Percentiles rank a stretch among this genome's conserved stretches.
Conservation (phyloP, 164 flowering plant genomes). For the Nymphaea colorata region DNA sequence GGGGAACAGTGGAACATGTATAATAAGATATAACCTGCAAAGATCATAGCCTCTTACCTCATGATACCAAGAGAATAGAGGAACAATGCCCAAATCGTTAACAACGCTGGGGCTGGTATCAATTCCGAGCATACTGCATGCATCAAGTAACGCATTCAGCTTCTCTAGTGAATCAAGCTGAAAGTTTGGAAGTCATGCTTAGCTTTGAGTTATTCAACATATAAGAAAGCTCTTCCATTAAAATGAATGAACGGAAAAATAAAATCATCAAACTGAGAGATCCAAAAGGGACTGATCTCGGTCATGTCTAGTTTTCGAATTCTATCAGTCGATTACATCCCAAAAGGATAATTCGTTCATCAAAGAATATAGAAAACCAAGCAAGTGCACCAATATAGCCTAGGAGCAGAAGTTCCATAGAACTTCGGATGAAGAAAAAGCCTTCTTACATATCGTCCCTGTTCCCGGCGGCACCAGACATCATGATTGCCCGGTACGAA, state of each 20-base stretch:
- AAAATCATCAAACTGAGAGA: too few species aligned
- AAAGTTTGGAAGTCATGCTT: conserved; percentile 6
- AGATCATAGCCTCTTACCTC: conserved; percentile 32
- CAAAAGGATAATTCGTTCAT: too few species aligned
- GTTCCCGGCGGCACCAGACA: conserved; percentile 60
- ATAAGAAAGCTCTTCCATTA: too few species aligned
- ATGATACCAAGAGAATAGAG: conserved; percentile 83
- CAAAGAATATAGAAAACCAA: too few species aligned
- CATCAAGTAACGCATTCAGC: conserved; percentile 49
- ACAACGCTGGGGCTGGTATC: conserved; percentile 41
- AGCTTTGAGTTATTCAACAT: background rate
- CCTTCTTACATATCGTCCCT: conserved; percentile 24
- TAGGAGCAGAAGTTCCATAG: too few species aligned
- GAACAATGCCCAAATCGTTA: conserved; percentile 57
- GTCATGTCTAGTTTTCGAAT: too few species aligned
- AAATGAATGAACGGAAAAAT: too few species aligned
- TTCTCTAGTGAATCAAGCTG: conserved; percentile 73
- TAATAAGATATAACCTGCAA: background rate
- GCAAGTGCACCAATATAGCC: too few species aligned
- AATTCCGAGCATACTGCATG: conserved; percentile 53
- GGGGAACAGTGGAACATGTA: too few species aligned
- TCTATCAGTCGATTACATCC: too few species aligned
- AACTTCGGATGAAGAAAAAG: too few species aligned
- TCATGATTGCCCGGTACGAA: conserved; percentile 76
- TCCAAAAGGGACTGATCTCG: too few species aligned